A percentile compares a stretch with the other conserved stretches of the same genome.
These are phyloP conservation scores for Orychophragmus violaceus DNA, from an alignment of 345 rosid genomes.

Conservation along the genomic window DNA sequence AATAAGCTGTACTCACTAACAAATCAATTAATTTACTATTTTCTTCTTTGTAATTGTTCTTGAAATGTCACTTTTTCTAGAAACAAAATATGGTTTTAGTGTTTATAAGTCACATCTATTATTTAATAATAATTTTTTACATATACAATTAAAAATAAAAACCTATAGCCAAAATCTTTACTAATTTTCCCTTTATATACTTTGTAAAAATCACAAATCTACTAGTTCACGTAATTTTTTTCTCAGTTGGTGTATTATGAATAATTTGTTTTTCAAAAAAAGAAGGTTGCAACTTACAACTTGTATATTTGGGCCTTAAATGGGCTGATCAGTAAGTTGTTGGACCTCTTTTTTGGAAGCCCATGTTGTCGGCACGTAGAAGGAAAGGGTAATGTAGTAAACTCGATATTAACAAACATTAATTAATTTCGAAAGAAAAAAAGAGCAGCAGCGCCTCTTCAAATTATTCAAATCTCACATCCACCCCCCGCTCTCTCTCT, in stretches of 20 bases:
- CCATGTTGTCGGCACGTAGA: background rate
- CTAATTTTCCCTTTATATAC: too few relatives aligned
- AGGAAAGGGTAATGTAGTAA: constrained; percentile 9
- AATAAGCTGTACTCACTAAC: background rate
- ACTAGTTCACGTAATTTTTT: too few relatives aligned
- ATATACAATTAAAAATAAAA: too few relatives aligned
- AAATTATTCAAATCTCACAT: constrained; percentile 50
- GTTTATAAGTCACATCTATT: too few relatives aligned
- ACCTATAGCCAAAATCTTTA: too few relatives aligned
- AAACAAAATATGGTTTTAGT: too few relatives aligned
- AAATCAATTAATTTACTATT: background rate
- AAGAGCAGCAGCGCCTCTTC: constrained; percentile 40
- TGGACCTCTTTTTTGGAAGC: background rate
- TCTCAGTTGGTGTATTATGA: too few relatives aligned
- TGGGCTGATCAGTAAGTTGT: background rate
- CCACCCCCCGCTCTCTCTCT: constrained; percentile 44
- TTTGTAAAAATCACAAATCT: too few relatives aligned
- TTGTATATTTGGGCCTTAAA: constrained; percentile 9
- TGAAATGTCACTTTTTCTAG: background rate
- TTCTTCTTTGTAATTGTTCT: background rate
- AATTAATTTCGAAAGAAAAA: background rate
- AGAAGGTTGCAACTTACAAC: background rate
- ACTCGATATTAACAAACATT: background rate
- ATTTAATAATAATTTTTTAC: too few relatives aligned
- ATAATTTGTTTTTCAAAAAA: too few relatives aligned